Percentiles rank a stretch among this genome's conserved stretches.
Evolutionary conservation across 164 flowering plant species (phyloP).

Genomic region (Pachysandra terminalis): DNA sequence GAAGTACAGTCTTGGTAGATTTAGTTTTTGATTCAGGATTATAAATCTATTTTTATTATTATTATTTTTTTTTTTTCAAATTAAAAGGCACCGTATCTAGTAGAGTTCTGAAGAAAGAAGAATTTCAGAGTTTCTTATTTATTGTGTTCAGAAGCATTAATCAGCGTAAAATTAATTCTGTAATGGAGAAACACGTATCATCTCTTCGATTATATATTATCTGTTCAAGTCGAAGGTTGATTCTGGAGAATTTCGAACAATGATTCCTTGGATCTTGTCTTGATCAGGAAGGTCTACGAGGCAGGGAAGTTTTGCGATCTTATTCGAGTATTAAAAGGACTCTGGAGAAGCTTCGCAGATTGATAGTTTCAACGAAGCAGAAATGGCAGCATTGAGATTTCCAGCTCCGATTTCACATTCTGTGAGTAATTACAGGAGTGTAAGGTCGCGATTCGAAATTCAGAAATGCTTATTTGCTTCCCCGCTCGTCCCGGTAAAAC

Average conservation of each 20-base stretch:
- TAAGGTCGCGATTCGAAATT: neutral
- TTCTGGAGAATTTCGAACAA: neutral
- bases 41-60: no score
- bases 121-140: no score
- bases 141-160: no score
- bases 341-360: neutral
- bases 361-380: neutral
- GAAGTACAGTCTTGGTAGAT: neutral
- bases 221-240: neutral
- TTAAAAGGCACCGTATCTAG: no score
- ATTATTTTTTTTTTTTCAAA: no score
- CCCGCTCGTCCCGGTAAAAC: neutral
- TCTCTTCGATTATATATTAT: no score
- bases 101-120: no score
- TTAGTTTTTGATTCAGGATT: neutral
- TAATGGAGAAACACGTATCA: no score
- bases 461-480: constrained; percentile 8
- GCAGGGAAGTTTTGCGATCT: neutral
- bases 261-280: no score
- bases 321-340: neutral
- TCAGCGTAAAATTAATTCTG: no score
- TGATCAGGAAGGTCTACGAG: no score
- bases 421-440: constrained; percentile 1
- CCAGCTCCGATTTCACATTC: constrained; percentile 5
- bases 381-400: constrained; percentile 14